Base-by-base conservation (phyloP, 73 alveolate species). In the Paramecium biaurelia region DNA sequence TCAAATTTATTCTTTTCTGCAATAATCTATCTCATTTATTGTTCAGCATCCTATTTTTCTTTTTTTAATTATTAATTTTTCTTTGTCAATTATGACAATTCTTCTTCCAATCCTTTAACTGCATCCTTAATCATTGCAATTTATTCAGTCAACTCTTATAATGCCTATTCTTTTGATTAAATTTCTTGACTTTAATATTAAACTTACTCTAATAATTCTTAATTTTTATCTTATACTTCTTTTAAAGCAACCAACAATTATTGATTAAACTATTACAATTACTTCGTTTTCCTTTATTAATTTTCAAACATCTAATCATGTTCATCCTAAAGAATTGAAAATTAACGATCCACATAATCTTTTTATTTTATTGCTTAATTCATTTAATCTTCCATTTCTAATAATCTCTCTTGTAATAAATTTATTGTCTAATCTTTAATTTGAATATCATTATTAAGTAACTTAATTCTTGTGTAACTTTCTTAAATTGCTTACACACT, bases 281-380 rank as follows among this genome's bases (percentile, higher is more conserved):
- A 45, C 56, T 79, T 79, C 0, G 74, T 79, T 79, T 79, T 79
- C 49, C 37, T 79, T 24, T 79, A 79, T 30, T 32, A 21, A 79
- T 79, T 79, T 5, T 79, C 90, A 79, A 79, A 79, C 90, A 79
- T 79, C 18, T 32, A 15, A 79, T 79, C 90, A 79, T 79, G 90
- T 79, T 79, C 90, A 6, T 79, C 90, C 34, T 42, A 79, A 1
- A 79, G 30, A 23, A 79, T 43, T 9, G 10, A 21, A 42, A 42
- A 79, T 79, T 79, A 45, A 21, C 28, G 47, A 20, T 79, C 90
- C 7, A 35, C 74, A 79, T 79, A 79, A 42, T 41, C 90, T 79
- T 79, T 79, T 43, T 37, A 5, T 23, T 79, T 79, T 7, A 43
- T 10, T 20, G 49, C 24, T 7, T 79, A 18, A 21, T 20, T 79